Percentiles rank a stretch among this genome's conserved stretches.
Conservation (phyloP, 1,284 basidiomycete species). For the Papiliotrema nemorosa region DNA sequence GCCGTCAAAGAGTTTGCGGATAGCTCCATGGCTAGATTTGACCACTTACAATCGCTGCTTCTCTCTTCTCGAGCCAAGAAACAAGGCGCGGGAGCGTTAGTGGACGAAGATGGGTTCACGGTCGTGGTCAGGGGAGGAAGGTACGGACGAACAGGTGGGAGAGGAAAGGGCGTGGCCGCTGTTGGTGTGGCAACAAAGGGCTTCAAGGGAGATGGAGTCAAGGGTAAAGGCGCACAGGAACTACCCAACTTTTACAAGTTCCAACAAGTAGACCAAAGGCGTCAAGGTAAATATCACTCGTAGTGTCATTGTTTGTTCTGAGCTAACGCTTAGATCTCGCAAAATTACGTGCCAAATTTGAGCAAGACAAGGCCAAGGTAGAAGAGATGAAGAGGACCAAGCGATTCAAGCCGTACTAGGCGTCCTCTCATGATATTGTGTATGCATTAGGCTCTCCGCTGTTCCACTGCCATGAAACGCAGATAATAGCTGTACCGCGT, state of each 20-base stretch:
- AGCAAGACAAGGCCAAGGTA: conserved; percentile 80
- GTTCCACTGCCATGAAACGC: too few species aligned
- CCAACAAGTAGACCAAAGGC: conserved; percentile 80
- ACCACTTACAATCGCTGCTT: conserved; percentile 60
- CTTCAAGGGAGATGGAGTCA: conserved; percentile 52
- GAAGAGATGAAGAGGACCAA: conserved; percentile 73
- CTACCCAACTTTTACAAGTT: conserved; percentile 70
- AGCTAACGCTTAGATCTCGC: conserved; percentile 57
- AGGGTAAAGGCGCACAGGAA: conserved; percentile 64
- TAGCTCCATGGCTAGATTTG: conserved; percentile 67
- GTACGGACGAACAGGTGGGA: conserved; percentile 72
- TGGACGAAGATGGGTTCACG: conserved; percentile 89
- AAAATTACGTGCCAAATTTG: conserved; percentile 74
- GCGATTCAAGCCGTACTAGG: conserved; percentile 76
- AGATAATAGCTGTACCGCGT: too few species aligned
- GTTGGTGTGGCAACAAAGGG: conserved; percentile 31
- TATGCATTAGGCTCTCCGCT: background rate
- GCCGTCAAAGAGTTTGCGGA: conserved; percentile 70
- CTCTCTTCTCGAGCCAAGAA: conserved; percentile 51
- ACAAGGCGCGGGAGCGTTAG: conserved; percentile 63
- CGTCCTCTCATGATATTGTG: background rate
- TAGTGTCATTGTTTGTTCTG: background rate
- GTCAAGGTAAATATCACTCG: conserved; percentile 61
- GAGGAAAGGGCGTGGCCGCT: conserved; percentile 41
- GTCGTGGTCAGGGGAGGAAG: conserved; percentile 81